Conservation (phyloP, 2,329 filamentous ascomycete genomes). For the Grosmannia clavigera region DNA sequence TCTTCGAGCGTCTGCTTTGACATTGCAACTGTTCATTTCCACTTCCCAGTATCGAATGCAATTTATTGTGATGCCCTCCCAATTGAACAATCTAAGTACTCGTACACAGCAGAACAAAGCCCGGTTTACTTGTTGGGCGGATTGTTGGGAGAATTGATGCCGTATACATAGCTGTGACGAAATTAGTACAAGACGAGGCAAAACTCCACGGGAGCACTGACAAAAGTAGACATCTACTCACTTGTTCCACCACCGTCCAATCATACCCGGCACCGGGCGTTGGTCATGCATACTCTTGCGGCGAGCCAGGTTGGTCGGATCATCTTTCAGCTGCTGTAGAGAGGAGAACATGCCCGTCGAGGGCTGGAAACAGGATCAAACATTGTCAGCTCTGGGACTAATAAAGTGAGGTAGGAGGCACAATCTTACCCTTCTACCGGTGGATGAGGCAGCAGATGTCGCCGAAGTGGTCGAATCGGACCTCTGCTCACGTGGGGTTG, state of each 20-base stretch:
- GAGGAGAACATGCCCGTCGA: constrained; percentile 32
- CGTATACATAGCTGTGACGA: neutral
- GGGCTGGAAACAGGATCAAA: constrained; percentile 4
- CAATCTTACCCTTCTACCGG: constrained; percentile 12
- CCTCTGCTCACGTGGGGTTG: constrained; percentile 12
- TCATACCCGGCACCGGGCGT: constrained; percentile 32
- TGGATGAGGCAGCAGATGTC: constrained; percentile 10
- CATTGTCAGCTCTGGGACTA: too few species aligned
- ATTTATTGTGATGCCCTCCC: neutral
- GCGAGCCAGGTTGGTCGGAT: constrained; percentile 28
- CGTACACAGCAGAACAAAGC: neutral
- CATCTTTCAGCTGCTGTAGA: constrained; percentile 38
- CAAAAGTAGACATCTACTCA: constrained; percentile 19
- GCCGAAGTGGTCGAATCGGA: constrained; percentile 18
- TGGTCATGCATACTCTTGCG: constrained; percentile 45
- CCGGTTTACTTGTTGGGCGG: neutral
- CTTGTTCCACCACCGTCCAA: constrained; percentile 46
- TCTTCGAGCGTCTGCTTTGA: neutral
- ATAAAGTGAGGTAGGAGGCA: neutral
- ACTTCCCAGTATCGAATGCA: neutral
- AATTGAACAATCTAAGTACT: neutral
- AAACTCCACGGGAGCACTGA: neutral
- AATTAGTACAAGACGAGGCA: neutral
- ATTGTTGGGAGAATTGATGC: neutral
- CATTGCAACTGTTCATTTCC: too few species aligned